Evolutionary conservation across 768 basidiomycete species (phyloP), one percentile per base, ranked within the genome.

Genomic region (Macrocybe gigantea): DNA sequence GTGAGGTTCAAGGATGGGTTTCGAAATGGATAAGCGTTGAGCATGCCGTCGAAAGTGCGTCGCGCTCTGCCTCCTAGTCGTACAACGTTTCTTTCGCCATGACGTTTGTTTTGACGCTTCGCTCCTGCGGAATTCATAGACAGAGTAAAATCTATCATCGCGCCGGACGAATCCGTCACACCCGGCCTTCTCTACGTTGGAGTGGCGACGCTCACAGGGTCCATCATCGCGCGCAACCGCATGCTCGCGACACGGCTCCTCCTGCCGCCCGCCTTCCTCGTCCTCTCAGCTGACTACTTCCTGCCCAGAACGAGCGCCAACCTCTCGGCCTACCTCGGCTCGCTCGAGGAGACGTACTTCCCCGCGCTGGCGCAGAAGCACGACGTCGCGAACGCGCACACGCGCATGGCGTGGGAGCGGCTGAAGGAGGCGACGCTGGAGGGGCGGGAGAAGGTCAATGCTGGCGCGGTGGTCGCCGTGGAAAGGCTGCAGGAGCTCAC

Each of bases 131-230:
- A 30, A 31, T 5, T 38, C 38, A 14, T 61, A 95, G 93, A 73
- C 50, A 83, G 91, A 53, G 71, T 97, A 32, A 93, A 93, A 64
- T 78, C 85, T 5, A 78, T 98, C 56, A 68, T 92, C 10, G 83
- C 90, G 0, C 77, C 83, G 0, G 74, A 85, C 45, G 95, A 97
- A 67, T 72, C 83, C 1, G 78, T 96, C 30, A 92, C 85, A 7
- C 94, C 94, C 1, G 91, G 88, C n/a, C 59, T 87, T 5, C 82
- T 97, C 46, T 97, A 95, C 70, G 85, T 90, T 40, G 90, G 92
- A 42, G 78, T 98, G 42, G 83, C 91, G 2, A 82, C 91, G 10
- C 81, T 98, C 41, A 86, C 88, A 3, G 91, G 88, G 1, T 93
- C 93, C 48, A 85, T 98, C 56, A 56, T 97, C 48, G 80, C 88